Percentiles rank a stretch among this genome's conserved stretches.
Conservation (phyloP, 805 yeast genomes). For the Wickerhamomyces ciferrii region DNA sequence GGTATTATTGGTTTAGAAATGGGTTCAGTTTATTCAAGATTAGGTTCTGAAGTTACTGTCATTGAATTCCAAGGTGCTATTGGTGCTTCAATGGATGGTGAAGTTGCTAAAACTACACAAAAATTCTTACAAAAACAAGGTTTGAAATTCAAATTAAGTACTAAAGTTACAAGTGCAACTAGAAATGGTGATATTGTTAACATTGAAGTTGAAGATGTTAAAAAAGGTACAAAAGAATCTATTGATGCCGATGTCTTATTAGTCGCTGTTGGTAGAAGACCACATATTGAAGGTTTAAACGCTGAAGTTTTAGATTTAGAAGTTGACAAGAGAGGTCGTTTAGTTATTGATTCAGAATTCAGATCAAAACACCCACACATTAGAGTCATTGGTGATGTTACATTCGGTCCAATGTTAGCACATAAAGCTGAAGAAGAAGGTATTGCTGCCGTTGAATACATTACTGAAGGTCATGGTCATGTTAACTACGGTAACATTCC, state of each 20-base stretch:
- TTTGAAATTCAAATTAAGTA: slow-evolving; percentile 83
- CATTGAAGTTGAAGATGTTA: slow-evolving; percentile 84
- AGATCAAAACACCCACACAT: slow-evolving; percentile 90
- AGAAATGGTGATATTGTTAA: slow-evolving; percentile 86
- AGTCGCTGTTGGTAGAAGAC: slow-evolving; percentile 99
- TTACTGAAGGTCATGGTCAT: slow-evolving; percentile 93
- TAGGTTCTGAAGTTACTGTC: slow-evolving; percentile 94
- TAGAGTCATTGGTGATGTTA: slow-evolving; percentile 96
- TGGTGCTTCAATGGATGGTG: slow-evolving; percentile 98
- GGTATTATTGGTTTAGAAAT: slow-evolving; percentile 99
- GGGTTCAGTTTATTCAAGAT: slow-evolving; percentile 96
- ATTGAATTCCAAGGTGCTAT: slow-evolving; percentile 85
- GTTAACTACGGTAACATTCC: slow-evolving; percentile 98
- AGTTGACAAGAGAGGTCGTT: slow-evolving; percentile 85
- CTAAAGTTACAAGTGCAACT: slow-evolving; percentile 84
- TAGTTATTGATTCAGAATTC: slow-evolving; percentile 91
- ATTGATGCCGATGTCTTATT: slow-evolving; percentile 88
- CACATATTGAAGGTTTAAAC: slow-evolving; percentile 85
- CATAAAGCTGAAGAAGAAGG: slow-evolving; percentile 99
- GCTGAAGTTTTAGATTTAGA: slow-evolving; percentile 89
- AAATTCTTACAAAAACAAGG: slow-evolving; percentile 94
- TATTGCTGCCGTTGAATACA: slow-evolving; percentile 94
- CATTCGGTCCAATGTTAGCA: slow-evolving; percentile 99
- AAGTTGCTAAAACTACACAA: slow-evolving; percentile 86
- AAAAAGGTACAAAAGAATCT: slow-evolving; percentile 73